Evolutionary conservation across 495 filamentous ascomycete species (phyloP).

Genomic region (Penicillium silybi): DNA sequence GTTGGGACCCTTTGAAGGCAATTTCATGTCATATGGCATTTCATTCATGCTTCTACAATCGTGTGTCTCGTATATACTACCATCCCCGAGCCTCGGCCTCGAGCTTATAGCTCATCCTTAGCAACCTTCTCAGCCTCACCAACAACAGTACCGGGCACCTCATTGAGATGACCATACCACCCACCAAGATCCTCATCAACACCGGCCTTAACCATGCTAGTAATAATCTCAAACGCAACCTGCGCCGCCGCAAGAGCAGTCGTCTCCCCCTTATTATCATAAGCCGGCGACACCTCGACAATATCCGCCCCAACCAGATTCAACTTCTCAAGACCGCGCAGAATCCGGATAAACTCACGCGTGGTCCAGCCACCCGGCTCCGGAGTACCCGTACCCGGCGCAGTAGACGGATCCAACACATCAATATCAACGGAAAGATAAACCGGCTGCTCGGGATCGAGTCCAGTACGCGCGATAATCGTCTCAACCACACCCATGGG

Average conservation of each 20-base stretch:
- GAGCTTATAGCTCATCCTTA: slow-evolving; percentile 44
- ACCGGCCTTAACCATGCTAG: slow-evolving; percentile 70
- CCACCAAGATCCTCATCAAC: slow-evolving; percentile 43
- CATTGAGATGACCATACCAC: slow-evolving; percentile 40
- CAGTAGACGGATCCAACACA: slow-evolving; percentile 66
- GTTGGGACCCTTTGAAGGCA: not conserved
- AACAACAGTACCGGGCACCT: slow-evolving; percentile 9
- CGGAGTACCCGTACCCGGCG: slow-evolving; percentile 70
- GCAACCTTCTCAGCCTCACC: slow-evolving; percentile 16
- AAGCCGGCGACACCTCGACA: slow-evolving; percentile 83
- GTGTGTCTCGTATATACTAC: slow-evolving; percentile 16
- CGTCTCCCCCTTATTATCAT: slow-evolving; percentile 78
- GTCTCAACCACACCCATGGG: slow-evolving; percentile 52
- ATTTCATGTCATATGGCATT: not conserved
- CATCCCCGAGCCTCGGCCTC: slow-evolving; percentile 14
- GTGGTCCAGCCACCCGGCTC: slow-evolving; percentile 75
- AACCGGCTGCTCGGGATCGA: slow-evolving; percentile 62
- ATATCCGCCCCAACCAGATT: slow-evolving; percentile 74
- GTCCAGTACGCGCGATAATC: slow-evolving; percentile 56
- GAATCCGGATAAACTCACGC: slow-evolving; percentile 64
- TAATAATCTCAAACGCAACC: slow-evolving; percentile 77
- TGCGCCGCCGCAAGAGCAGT: slow-evolving; percentile 83
- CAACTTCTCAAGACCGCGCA: slow-evolving; percentile 64
- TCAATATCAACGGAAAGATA: slow-evolving; percentile 77
- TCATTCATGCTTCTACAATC: slow-evolving; percentile 8